These are phyloP conservation scores for Sclerotinia sclerotiorum DNA, from an alignment of 2,329 filamentous ascomycete genomes.

Conservation along the genomic window DNA sequence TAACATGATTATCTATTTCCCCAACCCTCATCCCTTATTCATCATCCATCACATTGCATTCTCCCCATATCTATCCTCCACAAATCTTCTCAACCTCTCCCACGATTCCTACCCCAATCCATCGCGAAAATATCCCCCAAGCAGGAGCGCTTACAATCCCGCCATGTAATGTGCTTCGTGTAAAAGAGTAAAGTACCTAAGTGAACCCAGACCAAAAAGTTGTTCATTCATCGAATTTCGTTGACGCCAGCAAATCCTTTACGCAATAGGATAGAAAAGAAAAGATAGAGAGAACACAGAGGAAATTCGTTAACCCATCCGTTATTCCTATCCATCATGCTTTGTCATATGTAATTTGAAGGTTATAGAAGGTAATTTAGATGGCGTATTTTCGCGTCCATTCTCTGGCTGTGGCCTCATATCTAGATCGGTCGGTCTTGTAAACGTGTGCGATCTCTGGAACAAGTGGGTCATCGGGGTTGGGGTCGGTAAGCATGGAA, in stretches of 20 bases:
- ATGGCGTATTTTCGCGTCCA: slow-evolving; percentile 99
- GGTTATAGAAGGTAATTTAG: slow-evolving; percentile 46
- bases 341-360: slow-evolving; percentile 21
- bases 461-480: slow-evolving; percentile 97
- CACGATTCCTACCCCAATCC: slow-evolving; percentile 1
- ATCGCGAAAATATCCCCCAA: slow-evolving; percentile 17
- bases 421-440: slow-evolving; percentile 95
- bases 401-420: slow-evolving; percentile 94
- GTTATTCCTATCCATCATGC: slow-evolving; percentile 20
- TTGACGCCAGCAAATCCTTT: slow-evolving; percentile 37
- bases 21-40: slow-evolving; percentile 4
- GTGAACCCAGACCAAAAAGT: slow-evolving; percentile 28
- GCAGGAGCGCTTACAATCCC: not conserved
- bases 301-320: slow-evolving; percentile 27
- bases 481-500: slow-evolving; percentile 99
- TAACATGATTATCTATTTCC: slow-evolving; percentile 16
- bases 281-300: slow-evolving; percentile 29
- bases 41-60: slow-evolving; percentile 24
- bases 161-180: slow-evolving; percentile 23
- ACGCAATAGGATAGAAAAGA: slow-evolving; percentile 25
- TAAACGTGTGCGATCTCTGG: slow-evolving; percentile 99
- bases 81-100: slow-evolving; percentile 7
- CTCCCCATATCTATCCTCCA: slow-evolving; percentile 22
- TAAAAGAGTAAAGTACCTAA: slow-evolving; percentile 23
- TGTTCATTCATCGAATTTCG: slow-evolving; percentile 28